A percentile compares a stretch with the other conserved stretches of the same genome.
phyloP scores from a whole-genome alignment of 345 rosid genomes.

The Raphanus sativus region DNA sequence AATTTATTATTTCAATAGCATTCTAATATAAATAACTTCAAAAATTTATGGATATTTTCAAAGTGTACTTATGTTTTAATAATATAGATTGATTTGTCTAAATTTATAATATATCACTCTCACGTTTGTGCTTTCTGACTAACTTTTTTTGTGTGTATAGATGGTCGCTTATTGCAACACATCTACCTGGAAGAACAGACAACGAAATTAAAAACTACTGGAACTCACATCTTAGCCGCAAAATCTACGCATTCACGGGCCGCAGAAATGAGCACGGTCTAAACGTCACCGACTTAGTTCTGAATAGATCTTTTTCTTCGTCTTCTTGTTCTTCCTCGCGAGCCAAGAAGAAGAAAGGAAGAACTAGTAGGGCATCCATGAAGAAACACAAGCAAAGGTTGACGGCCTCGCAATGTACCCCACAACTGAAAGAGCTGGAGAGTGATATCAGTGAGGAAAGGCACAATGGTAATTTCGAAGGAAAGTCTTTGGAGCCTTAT shows the following conservation, averaged over 20 bases:
- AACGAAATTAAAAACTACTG: conserved; percentile 91
- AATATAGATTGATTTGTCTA: not conserved
- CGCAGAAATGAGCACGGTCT: not conserved
- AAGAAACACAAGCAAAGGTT: conserved; percentile 46
- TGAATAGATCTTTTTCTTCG: conserved; percentile 5
- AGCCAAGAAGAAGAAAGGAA: conserved; percentile 33
- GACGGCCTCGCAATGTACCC: conserved; percentile 19
- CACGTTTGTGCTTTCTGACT: conserved; percentile 3
- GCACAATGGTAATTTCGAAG: conserved; percentile 11
- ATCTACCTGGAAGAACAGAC: conserved; percentile 81
- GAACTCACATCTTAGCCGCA: conserved; percentile 81
- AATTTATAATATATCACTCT: not conserved
- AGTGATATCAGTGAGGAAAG: conserved; percentile 9
- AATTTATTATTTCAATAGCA: too few relatives aligned
- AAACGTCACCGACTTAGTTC: not conserved
- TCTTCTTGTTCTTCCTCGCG: not conserved
- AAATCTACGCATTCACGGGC: conserved; percentile 46
- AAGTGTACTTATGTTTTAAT: too few relatives aligned
- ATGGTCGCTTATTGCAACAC: conserved; percentile 87
- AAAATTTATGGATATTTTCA: too few relatives aligned
- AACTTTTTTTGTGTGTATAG: conserved; percentile 19
- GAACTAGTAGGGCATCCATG: conserved; percentile 45
- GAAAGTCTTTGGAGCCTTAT: conserved; percentile 52
- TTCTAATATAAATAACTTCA: too few relatives aligned
- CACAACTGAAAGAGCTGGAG: conserved; percentile 12